These are phyloP conservation scores for Hericium erinaceus DNA, from an alignment of 768 basidiomycete species.

Conservation along the genomic window DNA sequence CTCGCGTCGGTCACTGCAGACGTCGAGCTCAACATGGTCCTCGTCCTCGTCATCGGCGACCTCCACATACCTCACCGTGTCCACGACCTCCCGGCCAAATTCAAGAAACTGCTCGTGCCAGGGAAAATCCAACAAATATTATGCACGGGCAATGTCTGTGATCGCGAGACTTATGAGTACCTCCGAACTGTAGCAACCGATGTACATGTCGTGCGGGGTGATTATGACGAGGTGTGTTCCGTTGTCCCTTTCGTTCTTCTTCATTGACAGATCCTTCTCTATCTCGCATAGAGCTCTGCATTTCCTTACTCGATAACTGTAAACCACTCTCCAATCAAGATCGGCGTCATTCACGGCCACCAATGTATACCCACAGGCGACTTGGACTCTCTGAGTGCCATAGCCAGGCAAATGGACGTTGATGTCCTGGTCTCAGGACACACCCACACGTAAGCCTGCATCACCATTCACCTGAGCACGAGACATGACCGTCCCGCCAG, in stretches of 20 bases:
- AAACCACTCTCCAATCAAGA: slow-evolving; percentile 74
- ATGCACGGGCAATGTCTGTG: slow-evolving; percentile 95
- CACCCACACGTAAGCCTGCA: slow-evolving; percentile 71
- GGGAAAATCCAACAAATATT: slow-evolving; percentile 98
- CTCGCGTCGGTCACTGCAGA: background rate
- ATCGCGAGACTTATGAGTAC: slow-evolving; percentile 96
- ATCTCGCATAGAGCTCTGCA: slow-evolving; percentile 39
- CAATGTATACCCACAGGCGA: slow-evolving; percentile 91
- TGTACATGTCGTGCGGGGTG: slow-evolving; percentile 85
- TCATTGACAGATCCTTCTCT: too few relatives aligned
- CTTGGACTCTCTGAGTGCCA: slow-evolving; percentile 76
- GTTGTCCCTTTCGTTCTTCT: too few relatives aligned
- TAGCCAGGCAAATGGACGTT: slow-evolving; percentile 95
- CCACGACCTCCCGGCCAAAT: slow-evolving; percentile 91
- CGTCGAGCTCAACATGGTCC: slow-evolving; percentile 48
- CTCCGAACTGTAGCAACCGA: slow-evolving; percentile 89
- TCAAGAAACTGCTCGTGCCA: slow-evolving; percentile 82
- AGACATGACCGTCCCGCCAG: slow-evolving; percentile 28
- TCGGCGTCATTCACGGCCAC: slow-evolving; percentile 91
- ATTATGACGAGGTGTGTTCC: slow-evolving; percentile 81
- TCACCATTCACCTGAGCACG: background rate
- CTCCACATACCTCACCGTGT: slow-evolving; percentile 88
- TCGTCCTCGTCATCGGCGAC: slow-evolving; percentile 95
- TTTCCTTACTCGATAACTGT: slow-evolving; percentile 80
- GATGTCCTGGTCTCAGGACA: slow-evolving; percentile 92